Conservation (phyloP, 2,329 filamentous ascomycete species). For the Blastomyces parvus region DNA sequence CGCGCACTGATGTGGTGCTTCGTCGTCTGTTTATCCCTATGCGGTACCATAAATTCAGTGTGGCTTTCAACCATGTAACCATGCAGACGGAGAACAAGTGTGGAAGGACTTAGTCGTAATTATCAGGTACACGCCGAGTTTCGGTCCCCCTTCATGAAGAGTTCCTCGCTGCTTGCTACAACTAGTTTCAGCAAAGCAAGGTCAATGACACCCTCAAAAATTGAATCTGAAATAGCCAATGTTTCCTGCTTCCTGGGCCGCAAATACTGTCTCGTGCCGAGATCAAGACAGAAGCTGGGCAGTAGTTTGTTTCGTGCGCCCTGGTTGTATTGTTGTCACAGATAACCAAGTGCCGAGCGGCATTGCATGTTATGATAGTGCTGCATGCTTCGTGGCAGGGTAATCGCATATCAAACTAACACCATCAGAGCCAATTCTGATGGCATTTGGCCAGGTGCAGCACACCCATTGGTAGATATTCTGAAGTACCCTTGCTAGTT, state of each 20-base stretch:
- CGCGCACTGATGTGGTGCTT: not conserved
- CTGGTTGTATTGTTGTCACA: not conserved
- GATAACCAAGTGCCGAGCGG: not conserved
- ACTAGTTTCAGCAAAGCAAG: not conserved
- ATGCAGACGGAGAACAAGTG: not conserved
- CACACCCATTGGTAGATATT: not conserved
- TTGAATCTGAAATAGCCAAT: not conserved
- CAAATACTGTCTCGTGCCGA: not conserved
- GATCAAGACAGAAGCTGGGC: not conserved
- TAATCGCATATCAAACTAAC: conserved; percentile 1
- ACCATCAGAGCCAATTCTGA: conserved; percentile 2
- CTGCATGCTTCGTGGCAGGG: not conserved
- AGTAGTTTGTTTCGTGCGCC: not conserved
- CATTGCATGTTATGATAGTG: not conserved
- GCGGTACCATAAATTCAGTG: not conserved
- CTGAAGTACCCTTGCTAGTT: conserved; percentile 2
- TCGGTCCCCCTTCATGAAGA: not conserved
- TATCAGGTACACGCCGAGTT: not conserved
- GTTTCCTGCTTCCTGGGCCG: not conserved
- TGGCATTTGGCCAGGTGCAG: not conserved
- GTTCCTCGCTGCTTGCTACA: not conserved
- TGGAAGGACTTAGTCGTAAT: not conserved
- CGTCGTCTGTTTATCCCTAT: not conserved
- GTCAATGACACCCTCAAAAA: not conserved
- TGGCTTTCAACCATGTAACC: not conserved